Evolutionary conservation across 768 basidiomycete species (phyloP).

Genomic region (Auricularia auricula-judae): DNA sequence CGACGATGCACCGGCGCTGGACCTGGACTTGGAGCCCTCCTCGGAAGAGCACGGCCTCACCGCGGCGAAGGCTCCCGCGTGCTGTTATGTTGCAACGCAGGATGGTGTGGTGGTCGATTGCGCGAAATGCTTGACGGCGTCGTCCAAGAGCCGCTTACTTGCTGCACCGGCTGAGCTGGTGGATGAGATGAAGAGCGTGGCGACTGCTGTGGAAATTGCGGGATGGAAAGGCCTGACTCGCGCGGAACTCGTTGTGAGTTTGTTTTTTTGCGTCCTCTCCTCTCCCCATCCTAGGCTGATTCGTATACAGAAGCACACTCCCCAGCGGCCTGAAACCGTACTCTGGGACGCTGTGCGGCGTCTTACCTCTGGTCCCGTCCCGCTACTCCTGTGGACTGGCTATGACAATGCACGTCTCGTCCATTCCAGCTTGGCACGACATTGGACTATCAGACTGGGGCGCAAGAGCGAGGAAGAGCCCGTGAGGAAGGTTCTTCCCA

Average conservation of each 20-base stretch:
- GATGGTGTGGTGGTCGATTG: too few species aligned
- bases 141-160: too few species aligned
- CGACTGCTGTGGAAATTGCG: too few species aligned
- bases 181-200: too few species aligned
- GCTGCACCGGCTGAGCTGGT: too few species aligned
- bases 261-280: background rate
- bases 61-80: too few species aligned
- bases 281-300: background rate
- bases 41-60: too few species aligned
- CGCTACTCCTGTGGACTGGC: constrained; percentile 60
- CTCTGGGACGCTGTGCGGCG: background rate
- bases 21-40: background rate
- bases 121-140: too few species aligned
- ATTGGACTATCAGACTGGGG: constrained; percentile 6
- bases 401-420: constrained; percentile 46
- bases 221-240: too few species aligned
- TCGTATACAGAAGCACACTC: constrained; percentile 1
- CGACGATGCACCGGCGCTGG: constrained; percentile 4
- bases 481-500: constrained; percentile 41
- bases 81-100: too few species aligned
- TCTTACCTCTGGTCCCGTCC: constrained; percentile 19
- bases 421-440: constrained; percentile 29
- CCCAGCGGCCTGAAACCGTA: background rate
- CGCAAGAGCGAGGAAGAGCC: constrained; percentile 32
- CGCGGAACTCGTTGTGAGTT: too few species aligned